Base-by-base conservation (phyloP, 1,284 basidiomycete genomes). In the Trichosporon ovoides region DNA sequence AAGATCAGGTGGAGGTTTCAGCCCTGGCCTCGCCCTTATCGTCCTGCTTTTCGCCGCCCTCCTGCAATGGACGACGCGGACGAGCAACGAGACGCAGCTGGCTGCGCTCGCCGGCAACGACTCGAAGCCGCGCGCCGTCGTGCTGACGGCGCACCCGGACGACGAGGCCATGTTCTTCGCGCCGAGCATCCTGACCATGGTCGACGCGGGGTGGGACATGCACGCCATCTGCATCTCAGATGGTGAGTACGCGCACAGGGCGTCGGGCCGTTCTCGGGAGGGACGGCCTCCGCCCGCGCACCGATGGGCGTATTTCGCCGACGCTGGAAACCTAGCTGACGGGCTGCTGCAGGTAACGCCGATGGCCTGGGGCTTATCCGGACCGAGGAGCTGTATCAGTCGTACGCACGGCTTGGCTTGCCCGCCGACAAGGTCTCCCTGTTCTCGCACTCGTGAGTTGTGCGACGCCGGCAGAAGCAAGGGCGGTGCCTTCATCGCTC, bases 141-240 rank as follows among this genome's bases (percentile, higher is more conserved):
- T 82, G 81, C 55, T 78, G 11, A 78, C 76, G 1, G 75, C 76
- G 19, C 76, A 78, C 19, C 64, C 76, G 0, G 78, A 79, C 24
- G 88, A 91, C 70, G 92, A 93, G 67, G 85, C 89, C 70, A 81
- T 93, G 49, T 86, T 93, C 58, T 93, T 93, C 72, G 2, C 82
- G 6, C 75, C 76, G 2, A 73, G 68, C 1, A 66, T 77, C n/a
- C 53, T 72, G 31, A 66, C 57, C n/a, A 59, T 78, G 33, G 49
- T 59, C 1, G 36, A 58, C 4, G 60, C 69, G 0, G 73, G 76
- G 6, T 73, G 74, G 56, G 63, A 71, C 6, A 66, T 80, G 1
- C 66, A 66, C 4, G 78, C 74, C 0, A 62, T 83, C 13, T 82
- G 81, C 58, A 63, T 84, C 7, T 82, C 80, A 0, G 53, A 50